These are phyloP conservation scores for Fraxinus platypoda DNA, from an alignment of 305 asterid species.

Conservation along the genomic window DNA sequence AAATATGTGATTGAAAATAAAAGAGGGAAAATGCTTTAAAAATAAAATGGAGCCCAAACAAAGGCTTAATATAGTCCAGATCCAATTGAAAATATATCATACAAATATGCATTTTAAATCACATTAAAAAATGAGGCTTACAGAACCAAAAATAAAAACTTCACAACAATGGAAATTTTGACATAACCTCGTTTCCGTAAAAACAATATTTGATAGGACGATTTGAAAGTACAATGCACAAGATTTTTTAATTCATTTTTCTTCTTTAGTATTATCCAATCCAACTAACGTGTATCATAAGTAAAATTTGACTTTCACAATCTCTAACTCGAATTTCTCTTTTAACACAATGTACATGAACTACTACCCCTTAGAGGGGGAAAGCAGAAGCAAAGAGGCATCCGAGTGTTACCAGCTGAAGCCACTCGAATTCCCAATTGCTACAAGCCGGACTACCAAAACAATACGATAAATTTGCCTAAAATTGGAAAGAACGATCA, in stretches of 20 bases:
- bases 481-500: conserved; percentile 32
- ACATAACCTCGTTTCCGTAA: conserved; percentile 14
- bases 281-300: conserved; percentile 27
- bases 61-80: background rate
- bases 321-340: conserved; percentile 27
- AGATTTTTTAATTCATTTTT: background rate
- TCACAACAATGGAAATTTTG: conserved; percentile 16
- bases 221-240: background rate
- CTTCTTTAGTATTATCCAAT: background rate
- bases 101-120: conserved; percentile 24
- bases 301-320: conserved; percentile 39
- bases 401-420: conserved; percentile 20
- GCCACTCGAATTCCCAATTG: conserved; percentile 20
- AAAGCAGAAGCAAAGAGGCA: conserved; percentile 21
- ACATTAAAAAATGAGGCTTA: conserved; percentile 14
- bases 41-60: background rate
- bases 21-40: no score
- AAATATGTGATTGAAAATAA: background rate
- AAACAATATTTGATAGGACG: background rate
- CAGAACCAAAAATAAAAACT: conserved; percentile 5
- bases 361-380: conserved; percentile 29
- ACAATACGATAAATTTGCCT: conserved; percentile 30
- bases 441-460: conserved; percentile 25
- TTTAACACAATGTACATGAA: conserved; percentile 50
- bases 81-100: conserved; percentile 25